Percentiles rank a stretch among this genome's conserved stretches.
Evolutionary conservation across 768 basidiomycete genomes (phyloP).

Genomic region (Termitomyces sp.): DNA sequence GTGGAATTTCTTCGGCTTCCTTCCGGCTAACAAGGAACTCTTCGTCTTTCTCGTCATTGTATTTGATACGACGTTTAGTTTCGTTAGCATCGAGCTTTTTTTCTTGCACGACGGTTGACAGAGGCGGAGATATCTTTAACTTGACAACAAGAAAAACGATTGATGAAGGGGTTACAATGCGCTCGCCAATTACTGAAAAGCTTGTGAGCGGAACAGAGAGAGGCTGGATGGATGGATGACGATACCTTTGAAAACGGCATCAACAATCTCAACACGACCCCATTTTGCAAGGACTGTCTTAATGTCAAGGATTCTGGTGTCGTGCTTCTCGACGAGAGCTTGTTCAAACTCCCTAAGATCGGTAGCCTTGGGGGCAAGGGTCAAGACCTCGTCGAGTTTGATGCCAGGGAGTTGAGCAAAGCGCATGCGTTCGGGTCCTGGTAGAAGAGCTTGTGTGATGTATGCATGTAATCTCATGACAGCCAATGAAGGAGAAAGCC

Average conservation of each 20-base stretch:
- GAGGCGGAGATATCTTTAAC: conserved; percentile 64
- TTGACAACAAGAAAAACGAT: conserved; percentile 86
- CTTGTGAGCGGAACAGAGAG: neutral
- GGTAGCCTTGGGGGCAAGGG: conserved; percentile 27
- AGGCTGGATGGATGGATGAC: neutral
- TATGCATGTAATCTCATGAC: conserved; percentile 81
- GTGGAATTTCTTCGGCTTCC: conserved; percentile 54
- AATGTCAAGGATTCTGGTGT: conserved; percentile 44
- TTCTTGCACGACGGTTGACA: conserved; percentile 22
- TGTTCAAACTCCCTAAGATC: conserved; percentile 42
- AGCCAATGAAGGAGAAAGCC: conserved; percentile 75
- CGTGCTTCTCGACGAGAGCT: conserved; percentile 45
- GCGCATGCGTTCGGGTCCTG: conserved; percentile 38
- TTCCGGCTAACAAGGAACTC: conserved; percentile 60
- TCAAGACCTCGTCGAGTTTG: conserved; percentile 41
- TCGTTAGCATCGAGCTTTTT: conserved; percentile 42
- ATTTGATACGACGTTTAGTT: conserved; percentile 38
- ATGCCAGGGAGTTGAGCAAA: conserved; percentile 81
- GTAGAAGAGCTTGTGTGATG: conserved; percentile 77
- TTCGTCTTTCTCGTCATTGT: conserved; percentile 59
- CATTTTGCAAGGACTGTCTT: conserved; percentile 63
- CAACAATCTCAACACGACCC: conserved; percentile 74
- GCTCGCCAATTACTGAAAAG: conserved; percentile 80
- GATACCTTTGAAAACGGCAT: conserved; percentile 82
- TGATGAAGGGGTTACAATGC: conserved; percentile 78